Evolutionary conservation across 2,329 filamentous ascomycete genomes (phyloP).

Genomic region (Microcyclosporella mali): DNA sequence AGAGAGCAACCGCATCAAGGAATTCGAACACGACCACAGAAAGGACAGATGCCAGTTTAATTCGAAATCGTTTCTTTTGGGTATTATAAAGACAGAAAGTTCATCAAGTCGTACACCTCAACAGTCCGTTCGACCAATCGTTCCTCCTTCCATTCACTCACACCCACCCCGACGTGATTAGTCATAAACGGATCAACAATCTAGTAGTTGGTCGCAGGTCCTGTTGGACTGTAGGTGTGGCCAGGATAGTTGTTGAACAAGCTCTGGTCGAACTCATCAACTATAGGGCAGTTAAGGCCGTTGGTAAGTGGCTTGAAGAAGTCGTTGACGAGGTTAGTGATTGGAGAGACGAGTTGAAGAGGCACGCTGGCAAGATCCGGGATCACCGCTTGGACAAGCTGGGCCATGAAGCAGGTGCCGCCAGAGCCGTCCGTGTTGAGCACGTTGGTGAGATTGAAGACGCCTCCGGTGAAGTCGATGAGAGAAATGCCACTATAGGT

Average conservation of each 20-base stretch:
- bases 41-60: no score
- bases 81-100: no score
- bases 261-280: constrained; percentile 6
- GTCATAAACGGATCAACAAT: background rate
- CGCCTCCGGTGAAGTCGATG: constrained; percentile 34
- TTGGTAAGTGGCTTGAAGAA: constrained; percentile 7
- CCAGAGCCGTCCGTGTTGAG: constrained; percentile 3
- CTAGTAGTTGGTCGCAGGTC: background rate
- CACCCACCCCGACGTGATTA: no score
- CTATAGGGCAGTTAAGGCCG: constrained; percentile 6
- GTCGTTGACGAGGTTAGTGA: constrained; percentile 13
- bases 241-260: constrained; percentile 13
- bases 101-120: no score
- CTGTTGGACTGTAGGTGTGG: constrained; percentile 6
- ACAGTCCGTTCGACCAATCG: no score
- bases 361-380: constrained; percentile 20
- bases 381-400: constrained; percentile 7
- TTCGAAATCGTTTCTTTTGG: no score
- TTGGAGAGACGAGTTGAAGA: constrained; percentile 2
- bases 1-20: no score
- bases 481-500: constrained; percentile 32
- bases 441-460: constrained; percentile 34
- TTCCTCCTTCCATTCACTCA: no score
- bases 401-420: constrained; percentile 10
- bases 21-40: no score